Base-by-base conservation (phyloP, 495 filamentous ascomycete species). In the Penicillium tannophilum region DNA sequence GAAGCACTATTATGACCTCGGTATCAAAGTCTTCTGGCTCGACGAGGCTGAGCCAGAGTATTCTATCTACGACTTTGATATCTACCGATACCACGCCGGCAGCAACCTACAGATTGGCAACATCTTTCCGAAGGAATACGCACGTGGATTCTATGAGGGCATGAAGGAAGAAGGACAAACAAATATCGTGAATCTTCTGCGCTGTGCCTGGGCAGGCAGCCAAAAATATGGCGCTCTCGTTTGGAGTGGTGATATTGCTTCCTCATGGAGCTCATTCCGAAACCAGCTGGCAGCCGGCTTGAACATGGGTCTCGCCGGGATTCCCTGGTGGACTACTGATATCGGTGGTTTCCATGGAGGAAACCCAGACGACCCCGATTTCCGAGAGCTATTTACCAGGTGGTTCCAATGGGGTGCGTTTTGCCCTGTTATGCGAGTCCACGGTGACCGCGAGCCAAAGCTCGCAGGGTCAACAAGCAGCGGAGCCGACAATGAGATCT, bases 381-480 rank as follows among this genome's bases (percentile, higher is more conserved):
- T 86, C 65, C 65, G 82, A 2, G 83, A 86, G 56, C 68, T 86
- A 14, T 82, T 86, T 62, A 77, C 79, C 5, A 73, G 84, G 2
- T 86, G 84, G 84, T 86, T 86, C 65, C 83, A 86, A 58, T 85
- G 81, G 81, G 83, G 82, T 2, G 65, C 82, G 1, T 86, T 84
- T 66, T 85, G 81, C 56, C 82, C 83, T 30, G 84, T 85, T 6
- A 84, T 86, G 75, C 72, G 83, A 10, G 67, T 85, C 19, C 84
- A 86, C 59, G 83, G 83, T 19, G 81, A 84, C 65, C 77, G 84
- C n/a, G 78, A 83, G 56, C 83, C 82, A 9, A 72, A 77, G 59
- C 74, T 72, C 17, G 72, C 63, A n/a, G 65, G 64, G 39, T 71
- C 72, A 8, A 75, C 72, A 11, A 66, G 76, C 12, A 66, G 67